Evolutionary conservation across 2,329 filamentous ascomycete genomes (phyloP), one percentile per base, ranked within the genome.

Genomic region (Diaporthe citrichinensis): DNA sequence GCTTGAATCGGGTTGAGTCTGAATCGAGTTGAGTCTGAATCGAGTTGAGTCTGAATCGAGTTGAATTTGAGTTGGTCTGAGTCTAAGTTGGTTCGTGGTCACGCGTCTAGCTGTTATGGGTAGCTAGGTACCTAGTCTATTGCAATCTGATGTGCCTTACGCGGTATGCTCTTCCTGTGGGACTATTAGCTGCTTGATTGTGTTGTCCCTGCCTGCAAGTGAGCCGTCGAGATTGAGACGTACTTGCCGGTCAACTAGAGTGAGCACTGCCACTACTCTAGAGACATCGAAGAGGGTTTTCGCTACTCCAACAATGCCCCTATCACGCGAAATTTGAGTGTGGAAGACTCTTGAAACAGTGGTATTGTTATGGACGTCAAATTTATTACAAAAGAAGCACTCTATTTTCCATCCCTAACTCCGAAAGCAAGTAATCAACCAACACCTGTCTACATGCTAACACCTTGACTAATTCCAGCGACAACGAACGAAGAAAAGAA

Each of bases 391-490:
- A 28, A 69, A 41, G 2, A 31, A 51, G 9, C 15, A 53, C n/a
- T 69, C n/a, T 68, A 25, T 57, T 65, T 62, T 61, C 28, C 51
- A 23, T 25, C 31, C 39, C n/a, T 10, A 75, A 76, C 73, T 41
- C 73, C 75, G 34, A 34, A 28, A 46, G 20, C 17, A 65, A 34
- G 15, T n/a, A 28, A 69, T 20, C 39, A 58, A 20, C 1, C n/a
- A 58, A 68, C 41, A 46, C 68, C 53, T 23, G 36, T 44, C 25
- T 65, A 58, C 34, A 39, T 65, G 25, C 25, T 3, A 41, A 3
- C 2, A 46, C 10, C n/a, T 14, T 17, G 20, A 9, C 15, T 44
- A 1, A 34, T 23, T 12, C 14, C 8, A 36, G 20, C 4, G 14
- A 15, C 3, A 36, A 49, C 23, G 17, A 46, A 36, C 41, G 10